Base-by-base conservation (phyloP, 169 alveolate genomes). In the Amoebophrya sp. region DNA sequence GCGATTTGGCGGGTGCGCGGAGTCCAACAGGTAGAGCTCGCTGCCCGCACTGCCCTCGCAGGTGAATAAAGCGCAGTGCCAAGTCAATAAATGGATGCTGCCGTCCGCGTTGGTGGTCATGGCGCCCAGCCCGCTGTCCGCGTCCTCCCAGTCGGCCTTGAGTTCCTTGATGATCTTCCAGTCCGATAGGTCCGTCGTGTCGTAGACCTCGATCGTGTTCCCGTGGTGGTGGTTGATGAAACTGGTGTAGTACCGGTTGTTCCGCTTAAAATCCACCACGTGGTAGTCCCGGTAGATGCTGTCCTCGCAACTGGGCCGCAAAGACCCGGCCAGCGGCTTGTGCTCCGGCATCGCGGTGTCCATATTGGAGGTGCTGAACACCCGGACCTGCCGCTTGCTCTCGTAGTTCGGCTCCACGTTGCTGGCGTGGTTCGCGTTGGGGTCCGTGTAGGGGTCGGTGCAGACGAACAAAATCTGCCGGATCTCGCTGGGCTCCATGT, bases 141-240 rank as follows among this genome's bases (percentile, higher is more conserved):
- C 32, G 83, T 66, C 83, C 32, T 66, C 83, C 83, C 83, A 66
- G 83, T 66, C 83, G 35, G 83, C 83, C 1, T 7, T 3, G 7
- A 66, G 38, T 25, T 66, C 83, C 35, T 66, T 66, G 32, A 66
- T 66, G 83, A 66, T 66, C 35, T 66, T 66, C 83, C 83, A 66
- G 35, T 66, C 83, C 35, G 35, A 7, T 25, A 66, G 35, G 83
- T 66, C 83, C 32, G 83, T 66, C 32, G 83, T 66, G 35, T 66
- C 83, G 35, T 66, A 66, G 38, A 66, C 83, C 32, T 66, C 83
- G 83, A 66, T 66, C 35, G 1, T 66, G 83, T 66, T 66, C 32
- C 83, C 83, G 29, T 66, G 83, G 83, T 66, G 83, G 83, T 66
- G 83, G 83, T 66, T 66, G 35, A 66, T 66, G 32, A 66, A 66